A percentile compares a stretch with the other conserved stretches of the same genome.
phyloP scores from a whole-genome alignment of 1,139 yeast genomes.

The Pneumocystis canis region DNA sequence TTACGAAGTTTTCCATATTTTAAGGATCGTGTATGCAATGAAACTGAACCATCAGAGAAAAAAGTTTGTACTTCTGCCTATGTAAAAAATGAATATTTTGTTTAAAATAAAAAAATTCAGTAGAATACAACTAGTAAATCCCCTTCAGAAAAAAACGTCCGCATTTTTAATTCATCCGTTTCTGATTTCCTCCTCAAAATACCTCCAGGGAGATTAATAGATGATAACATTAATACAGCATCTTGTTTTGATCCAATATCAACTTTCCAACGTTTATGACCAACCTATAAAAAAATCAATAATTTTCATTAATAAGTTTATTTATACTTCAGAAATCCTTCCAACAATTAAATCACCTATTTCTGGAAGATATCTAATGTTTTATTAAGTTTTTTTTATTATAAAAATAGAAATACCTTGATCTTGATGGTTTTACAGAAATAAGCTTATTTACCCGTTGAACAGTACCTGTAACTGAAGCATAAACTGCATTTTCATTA shows the following conservation, averaged over 20 bases:
- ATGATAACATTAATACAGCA: conserved; percentile 83
- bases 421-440: conserved; percentile 73
- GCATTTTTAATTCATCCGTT: conserved; percentile 91
- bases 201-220: conserved; percentile 96
- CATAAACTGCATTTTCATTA: conserved; percentile 52
- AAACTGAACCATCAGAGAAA: conserved; percentile 81
- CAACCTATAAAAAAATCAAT: conserved; percentile 32
- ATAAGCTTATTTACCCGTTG: conserved; percentile 73
- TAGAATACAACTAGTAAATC: conserved; percentile 50
- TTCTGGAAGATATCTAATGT: conserved; percentile 43
- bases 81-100: not conserved
- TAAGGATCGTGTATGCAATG: conserved; percentile 85
- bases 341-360: conserved; percentile 96
- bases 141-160: conserved; percentile 89
- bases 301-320: not conserved
- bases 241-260: conserved; percentile 90
- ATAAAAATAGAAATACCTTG: conserved; percentile 37
- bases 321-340: conserved; percentile 52
- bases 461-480: conserved; percentile 86
- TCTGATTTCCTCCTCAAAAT: conserved; percentile 85
- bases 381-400: not conserved
- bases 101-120: not conserved
- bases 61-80: conserved; percentile 83
- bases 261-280: conserved; percentile 89
- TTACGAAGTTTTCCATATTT: conserved; percentile 90